Conservation (phyloP, 139 green algal species). For the Eudorina sp. region DNA sequence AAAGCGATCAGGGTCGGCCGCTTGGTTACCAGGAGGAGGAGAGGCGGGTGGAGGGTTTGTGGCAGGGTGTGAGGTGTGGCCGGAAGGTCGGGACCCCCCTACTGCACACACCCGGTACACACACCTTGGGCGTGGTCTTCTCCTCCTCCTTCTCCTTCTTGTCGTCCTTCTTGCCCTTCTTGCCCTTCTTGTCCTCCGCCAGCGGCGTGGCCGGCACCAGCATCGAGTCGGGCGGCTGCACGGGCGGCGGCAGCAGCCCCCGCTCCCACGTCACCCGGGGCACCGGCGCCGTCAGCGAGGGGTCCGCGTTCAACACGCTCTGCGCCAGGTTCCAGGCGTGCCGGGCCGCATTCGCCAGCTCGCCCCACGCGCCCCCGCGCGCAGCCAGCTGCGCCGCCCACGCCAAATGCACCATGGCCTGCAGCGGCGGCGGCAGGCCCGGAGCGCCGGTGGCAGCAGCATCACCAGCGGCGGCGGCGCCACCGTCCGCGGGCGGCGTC, state of each 20-base stretch:
- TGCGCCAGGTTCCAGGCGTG: constrained; percentile 62
- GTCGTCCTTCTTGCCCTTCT: not conserved
- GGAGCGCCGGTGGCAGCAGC: not conserved
- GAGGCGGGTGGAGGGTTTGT: too few relatives aligned
- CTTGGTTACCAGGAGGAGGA: too few relatives aligned
- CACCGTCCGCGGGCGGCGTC: too few relatives aligned
- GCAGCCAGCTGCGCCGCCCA: constrained; percentile 51
- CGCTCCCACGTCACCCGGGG: constrained; percentile 37
- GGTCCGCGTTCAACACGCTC: constrained; percentile 52
- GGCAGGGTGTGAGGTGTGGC: too few relatives aligned
- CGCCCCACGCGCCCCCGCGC: constrained; percentile 56
- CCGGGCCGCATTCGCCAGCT: constrained; percentile 57
- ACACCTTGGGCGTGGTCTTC: not conserved
- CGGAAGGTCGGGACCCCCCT: too few relatives aligned
- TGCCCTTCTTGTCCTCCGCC: constrained; percentile 29
- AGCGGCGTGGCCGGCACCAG: not conserved
- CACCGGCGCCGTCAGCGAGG: constrained; percentile 23
- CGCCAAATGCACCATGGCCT: constrained; percentile 57
- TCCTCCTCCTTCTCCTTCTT: constrained; percentile 9
- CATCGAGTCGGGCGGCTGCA: constrained; percentile 12
- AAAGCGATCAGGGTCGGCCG: too few relatives aligned
- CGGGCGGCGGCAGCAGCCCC: constrained; percentile 30
- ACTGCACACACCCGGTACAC: too few relatives aligned
- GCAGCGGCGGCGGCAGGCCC: constrained; percentile 17
- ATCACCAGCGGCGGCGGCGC: not conserved